phyloP scores from a whole-genome alignment of 805 yeast species.

The Lipomyces kockii region DNA sequence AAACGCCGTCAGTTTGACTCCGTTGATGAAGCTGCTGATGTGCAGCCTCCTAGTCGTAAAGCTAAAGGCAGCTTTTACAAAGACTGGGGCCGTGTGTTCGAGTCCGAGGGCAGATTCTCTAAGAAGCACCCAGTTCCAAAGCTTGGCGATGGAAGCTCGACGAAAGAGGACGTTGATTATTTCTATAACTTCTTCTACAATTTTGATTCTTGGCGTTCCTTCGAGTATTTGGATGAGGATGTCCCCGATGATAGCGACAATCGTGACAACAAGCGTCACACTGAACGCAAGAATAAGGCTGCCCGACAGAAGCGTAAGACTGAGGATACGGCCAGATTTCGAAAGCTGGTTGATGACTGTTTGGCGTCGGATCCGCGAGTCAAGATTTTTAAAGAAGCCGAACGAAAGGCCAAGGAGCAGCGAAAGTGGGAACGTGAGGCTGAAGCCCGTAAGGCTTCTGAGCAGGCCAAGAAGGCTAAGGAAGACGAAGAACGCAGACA shows the following conservation, averaged over 20 bases:
- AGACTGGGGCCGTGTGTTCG: constrained; percentile 93
- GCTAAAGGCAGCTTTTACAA: constrained; percentile 79
- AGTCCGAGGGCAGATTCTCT: constrained; percentile 87
- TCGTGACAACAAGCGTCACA: constrained; percentile 98
- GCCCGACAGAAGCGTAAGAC: constrained; percentile 97
- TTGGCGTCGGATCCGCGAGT: constrained; percentile 92
- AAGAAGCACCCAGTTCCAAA: constrained; percentile 86
- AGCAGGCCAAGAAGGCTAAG: constrained; percentile 79
- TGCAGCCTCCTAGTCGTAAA: constrained; percentile 71
- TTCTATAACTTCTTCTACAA: constrained; percentile 93
- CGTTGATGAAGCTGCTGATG: constrained; percentile 87
- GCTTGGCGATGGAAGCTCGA: constrained; percentile 68
- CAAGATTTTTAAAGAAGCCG: constrained; percentile 88
- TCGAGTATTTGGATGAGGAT: constrained; percentile 97
- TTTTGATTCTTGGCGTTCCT: constrained; percentile 97
- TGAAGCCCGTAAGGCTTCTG: constrained; percentile 96
- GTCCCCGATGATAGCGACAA: constrained; percentile 99
- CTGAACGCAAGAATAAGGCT: constrained; percentile 95
- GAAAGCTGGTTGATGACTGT: constrained; percentile 86
- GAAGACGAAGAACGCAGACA: constrained; percentile 86
- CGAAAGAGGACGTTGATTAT: constrained; percentile 76
- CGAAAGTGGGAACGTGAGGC: constrained; percentile 98
- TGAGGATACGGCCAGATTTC: constrained; percentile 90
- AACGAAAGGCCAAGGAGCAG: constrained; percentile 91
- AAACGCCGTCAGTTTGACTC: constrained; percentile 95